These are phyloP conservation scores for Linnemannia zychae DNA, from an alignment of 192 early-diverging fungal genomes.

Conservation along the genomic window DNA sequence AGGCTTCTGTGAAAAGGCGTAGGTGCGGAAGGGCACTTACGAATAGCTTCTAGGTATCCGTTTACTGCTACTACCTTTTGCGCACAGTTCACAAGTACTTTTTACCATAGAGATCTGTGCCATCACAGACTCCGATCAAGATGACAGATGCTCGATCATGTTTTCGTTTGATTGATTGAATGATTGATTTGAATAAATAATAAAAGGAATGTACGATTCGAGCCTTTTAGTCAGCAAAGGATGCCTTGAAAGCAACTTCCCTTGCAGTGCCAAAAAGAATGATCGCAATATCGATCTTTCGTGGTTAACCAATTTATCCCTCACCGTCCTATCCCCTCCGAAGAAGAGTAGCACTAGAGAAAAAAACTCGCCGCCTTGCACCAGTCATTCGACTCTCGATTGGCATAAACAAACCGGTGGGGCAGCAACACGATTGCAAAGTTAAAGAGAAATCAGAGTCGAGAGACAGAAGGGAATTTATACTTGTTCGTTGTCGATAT, in stretches of 20 bases:
- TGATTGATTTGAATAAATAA: background rate
- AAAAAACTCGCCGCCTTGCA: slow-evolving; percentile 37
- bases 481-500: background rate
- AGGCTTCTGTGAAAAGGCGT: too few relatives aligned
- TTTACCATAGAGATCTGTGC: too few relatives aligned
- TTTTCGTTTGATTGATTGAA: background rate
- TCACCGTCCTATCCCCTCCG: slow-evolving; percentile 9
- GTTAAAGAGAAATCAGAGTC: too few relatives aligned
- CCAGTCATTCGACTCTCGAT: slow-evolving; percentile 28
- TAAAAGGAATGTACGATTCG: background rate
- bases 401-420: slow-evolving; percentile 18
- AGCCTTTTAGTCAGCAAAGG: background rate
- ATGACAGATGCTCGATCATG: background rate
- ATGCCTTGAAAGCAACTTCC: background rate
- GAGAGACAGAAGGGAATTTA: slow-evolving; percentile 17
- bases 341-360: slow-evolving; percentile 18
- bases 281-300: slow-evolving; percentile 23
- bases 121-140: background rate
- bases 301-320: slow-evolving; percentile 50
- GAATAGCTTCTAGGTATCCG: too few relatives aligned
- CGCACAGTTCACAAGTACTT: too few relatives aligned
- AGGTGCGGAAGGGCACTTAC: too few relatives aligned
- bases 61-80: too few relatives aligned
- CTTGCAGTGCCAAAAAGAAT: slow-evolving; percentile 6
- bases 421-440: slow-evolving; percentile 43